Conservation (phyloP, 257 asterid species). For the Plantago major region DNA sequence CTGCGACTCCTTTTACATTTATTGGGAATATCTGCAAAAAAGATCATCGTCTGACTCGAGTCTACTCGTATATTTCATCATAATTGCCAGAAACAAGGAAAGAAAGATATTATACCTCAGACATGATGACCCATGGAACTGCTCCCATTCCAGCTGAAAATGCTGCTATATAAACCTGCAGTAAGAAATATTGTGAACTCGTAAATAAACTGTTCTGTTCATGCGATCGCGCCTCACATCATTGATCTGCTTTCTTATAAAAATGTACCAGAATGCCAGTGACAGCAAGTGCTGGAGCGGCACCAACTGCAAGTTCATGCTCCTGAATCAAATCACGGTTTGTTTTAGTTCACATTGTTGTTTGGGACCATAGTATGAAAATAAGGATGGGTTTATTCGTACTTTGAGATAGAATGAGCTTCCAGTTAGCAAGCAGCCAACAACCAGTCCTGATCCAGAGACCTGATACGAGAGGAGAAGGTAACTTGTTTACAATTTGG, state of each 20-base stretch:
- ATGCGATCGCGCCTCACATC: constrained; percentile 23
- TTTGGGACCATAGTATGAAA: not conserved
- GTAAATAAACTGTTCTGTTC: constrained; percentile 35
- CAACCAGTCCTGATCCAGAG: constrained; percentile 71
- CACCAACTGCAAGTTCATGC: constrained; percentile 47
- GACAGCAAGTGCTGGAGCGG: constrained; percentile 72
- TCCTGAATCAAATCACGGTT: constrained; percentile 38
- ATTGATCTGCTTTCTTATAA: not conserved
- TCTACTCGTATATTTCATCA: no score
- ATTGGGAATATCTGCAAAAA: constrained; percentile 70
- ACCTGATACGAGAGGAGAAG: constrained; percentile 33
- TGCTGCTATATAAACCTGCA: constrained; percentile 51
- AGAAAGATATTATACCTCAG: constrained; percentile 52
- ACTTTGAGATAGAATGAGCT: constrained; percentile 81
- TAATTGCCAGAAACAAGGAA: not conserved
- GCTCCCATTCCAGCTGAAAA: constrained; percentile 98
- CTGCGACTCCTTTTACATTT: constrained; percentile 82
- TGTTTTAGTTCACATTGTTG: no score
- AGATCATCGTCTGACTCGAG: no score
- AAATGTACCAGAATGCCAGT: constrained; percentile 73
- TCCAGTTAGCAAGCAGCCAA: constrained; percentile 72
- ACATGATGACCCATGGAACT: constrained; percentile 94
- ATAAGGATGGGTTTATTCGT: not conserved
- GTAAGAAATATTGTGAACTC: constrained; percentile 13
- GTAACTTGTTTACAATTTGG: not conserved